A percentile compares a stretch with the other conserved stretches of the same genome.
phyloP scores from a whole-genome alignment of 805 yeast species.

The Yarrowia hollandica region DNA sequence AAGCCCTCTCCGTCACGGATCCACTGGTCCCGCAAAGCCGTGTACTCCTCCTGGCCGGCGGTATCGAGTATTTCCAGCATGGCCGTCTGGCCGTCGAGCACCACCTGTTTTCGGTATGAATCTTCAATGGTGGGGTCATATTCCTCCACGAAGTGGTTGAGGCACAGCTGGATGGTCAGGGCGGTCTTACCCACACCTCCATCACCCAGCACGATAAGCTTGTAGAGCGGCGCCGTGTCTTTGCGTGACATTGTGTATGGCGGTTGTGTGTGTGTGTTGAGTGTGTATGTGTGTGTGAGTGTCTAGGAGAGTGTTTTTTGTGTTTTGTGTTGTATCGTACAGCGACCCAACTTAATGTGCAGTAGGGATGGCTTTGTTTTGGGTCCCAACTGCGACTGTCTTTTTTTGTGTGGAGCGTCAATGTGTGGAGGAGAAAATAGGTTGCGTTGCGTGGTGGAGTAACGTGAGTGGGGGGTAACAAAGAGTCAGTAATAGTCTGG shows the following conservation, averaged over 20 bases:
- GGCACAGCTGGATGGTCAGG: conserved; percentile 76
- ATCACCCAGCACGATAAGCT: conserved; percentile 95
- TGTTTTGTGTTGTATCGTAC: neutral
- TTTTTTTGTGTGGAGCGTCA: conserved; percentile 5
- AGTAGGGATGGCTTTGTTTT: neutral
- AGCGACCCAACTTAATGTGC: conserved; percentile 18
- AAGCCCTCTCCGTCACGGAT: conserved; percentile 96
- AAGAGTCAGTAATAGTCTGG: no score
- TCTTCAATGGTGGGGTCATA: conserved; percentile 95
- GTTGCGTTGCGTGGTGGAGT: conserved; percentile 2
- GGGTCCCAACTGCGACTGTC: conserved; percentile 14
- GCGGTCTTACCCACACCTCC: conserved; percentile 99
- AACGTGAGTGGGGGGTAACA: conserved; percentile 1
- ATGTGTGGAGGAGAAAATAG: conserved; percentile 9
- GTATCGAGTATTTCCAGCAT: conserved; percentile 86
- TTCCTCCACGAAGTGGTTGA: conserved; percentile 93
- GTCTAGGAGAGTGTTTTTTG: conserved; percentile 24
- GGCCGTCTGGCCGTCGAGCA: conserved; percentile 73
- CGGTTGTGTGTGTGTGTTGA: neutral
- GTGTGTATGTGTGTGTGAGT: neutral
- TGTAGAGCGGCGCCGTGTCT: conserved; percentile 49
- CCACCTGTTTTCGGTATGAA: conserved; percentile 70
- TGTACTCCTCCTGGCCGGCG: conserved; percentile 87
- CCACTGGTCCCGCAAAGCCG: conserved; percentile 75
- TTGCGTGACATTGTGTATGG: conserved; percentile 32